Evolutionary conservation across 192 early-diverging fungal species (phyloP).

Genomic region (Pilobolus umbonatus): DNA sequence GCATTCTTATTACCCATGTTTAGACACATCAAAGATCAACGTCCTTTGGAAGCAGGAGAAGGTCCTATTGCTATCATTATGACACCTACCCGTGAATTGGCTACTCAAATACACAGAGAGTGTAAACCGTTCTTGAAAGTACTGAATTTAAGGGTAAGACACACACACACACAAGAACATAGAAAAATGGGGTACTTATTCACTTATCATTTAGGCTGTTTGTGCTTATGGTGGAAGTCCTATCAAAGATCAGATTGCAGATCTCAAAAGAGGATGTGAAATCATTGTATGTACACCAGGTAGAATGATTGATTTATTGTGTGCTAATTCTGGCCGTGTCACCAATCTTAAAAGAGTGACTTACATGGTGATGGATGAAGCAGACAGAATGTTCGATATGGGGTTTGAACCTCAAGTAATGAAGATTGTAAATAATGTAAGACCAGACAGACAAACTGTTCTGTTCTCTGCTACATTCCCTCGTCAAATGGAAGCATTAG

Average conservation of each 20-base stretch:
- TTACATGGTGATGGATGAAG: slow-evolving; percentile 95
- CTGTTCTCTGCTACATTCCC: slow-evolving; percentile 96
- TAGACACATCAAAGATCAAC: slow-evolving; percentile 88
- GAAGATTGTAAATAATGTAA: slow-evolving; percentile 89
- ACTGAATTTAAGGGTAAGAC: slow-evolving; percentile 61
- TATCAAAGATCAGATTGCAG: slow-evolving; percentile 84
- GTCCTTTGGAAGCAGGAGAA: slow-evolving; percentile 69
- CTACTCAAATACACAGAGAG: slow-evolving; percentile 90
- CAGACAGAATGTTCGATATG: slow-evolving; percentile 98
- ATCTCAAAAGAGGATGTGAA: slow-evolving; percentile 85
- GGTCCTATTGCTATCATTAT: slow-evolving; percentile 86
- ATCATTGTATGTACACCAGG: slow-evolving; percentile 93
- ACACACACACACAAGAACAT: no score
- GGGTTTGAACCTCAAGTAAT: slow-evolving; percentile 98
- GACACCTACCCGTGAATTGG: slow-evolving; percentile 91
- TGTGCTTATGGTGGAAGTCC: slow-evolving; percentile 88
- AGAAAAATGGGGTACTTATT: no score
- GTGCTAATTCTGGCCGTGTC: slow-evolving; percentile 83
- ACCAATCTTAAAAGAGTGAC: slow-evolving; percentile 85
- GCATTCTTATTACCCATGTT: slow-evolving; percentile 95
- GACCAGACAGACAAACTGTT: slow-evolving; percentile 83
- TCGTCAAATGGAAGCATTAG: slow-evolving; percentile 92
- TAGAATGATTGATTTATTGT: slow-evolving; percentile 82
- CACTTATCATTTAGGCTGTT: slow-evolving; percentile 51
- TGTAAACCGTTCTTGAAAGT: slow-evolving; percentile 85